Base-by-base conservation (phyloP, 768 basidiomycete species). In the Tylopilus subfusipes region DNA sequence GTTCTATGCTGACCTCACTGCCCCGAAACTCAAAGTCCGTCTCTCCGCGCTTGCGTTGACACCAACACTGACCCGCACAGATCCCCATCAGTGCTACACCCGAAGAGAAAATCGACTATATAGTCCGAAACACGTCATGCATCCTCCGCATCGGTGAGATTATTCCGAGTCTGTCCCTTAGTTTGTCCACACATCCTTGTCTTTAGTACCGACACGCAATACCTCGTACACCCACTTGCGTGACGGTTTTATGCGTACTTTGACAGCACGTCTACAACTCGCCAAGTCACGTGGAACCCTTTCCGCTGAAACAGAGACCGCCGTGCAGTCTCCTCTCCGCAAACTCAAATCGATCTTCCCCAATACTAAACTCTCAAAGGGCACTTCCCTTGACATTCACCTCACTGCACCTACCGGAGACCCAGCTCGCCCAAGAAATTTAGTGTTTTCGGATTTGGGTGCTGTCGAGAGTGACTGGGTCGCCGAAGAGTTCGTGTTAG, bases 1-100 rank as follows among this genome's bases (percentile, higher is more conserved):
- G 2, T 93, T 97, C 72, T 97, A 96, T 68, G 88, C 90, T 7
- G 92, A 96, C 67, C 72, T 93, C 42, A 63, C 75, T n/a, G 81
- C 84, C 56, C 81, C 85, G 1, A 78, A 76, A 39, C 75, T 90
- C 53, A 77, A 78, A 50, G 86, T 87, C 48, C 48, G 74, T 63
- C 11, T 42, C 29, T 33, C 25, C 21, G 31, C 25, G 42, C 31
- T 22, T 16, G 21, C 18, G 19, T 19, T 10, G 19, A 19, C 30
- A 38, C 47, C 5, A 29, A 49, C 21, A 18, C 56, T 55, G n/a
- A 60, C 52, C 12, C 25, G 1, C 12, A 38, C 58, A 89, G 84
- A 75, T 90, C 22, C 75, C 84, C 11, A 60, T 68, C 43, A 70
- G 72, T 34, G 79, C 89, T 63, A 72, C 79, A 1, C 73, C 83